Conservation (phyloP, 2,329 filamentous ascomycete genomes). For the Alternaria ethzedia region DNA sequence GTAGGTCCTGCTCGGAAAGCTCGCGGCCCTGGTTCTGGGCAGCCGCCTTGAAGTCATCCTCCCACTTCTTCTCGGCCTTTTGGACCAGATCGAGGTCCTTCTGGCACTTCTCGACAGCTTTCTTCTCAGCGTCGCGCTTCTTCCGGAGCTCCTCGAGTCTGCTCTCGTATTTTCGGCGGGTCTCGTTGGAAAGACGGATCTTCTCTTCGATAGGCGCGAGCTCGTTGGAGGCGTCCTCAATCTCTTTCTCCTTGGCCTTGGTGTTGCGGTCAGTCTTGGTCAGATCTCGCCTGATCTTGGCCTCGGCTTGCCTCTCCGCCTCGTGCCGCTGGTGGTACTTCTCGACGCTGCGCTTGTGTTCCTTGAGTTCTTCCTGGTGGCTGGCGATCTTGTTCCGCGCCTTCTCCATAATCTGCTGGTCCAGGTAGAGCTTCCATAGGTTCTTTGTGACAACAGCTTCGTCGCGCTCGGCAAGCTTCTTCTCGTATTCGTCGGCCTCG, state of each 20-base stretch:
- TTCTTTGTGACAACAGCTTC: slow-evolving; percentile 91
- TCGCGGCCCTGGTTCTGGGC: slow-evolving; percentile 87
- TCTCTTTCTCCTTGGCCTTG: slow-evolving; percentile 81
- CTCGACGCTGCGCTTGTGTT: slow-evolving; percentile 86
- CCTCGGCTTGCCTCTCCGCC: slow-evolving; percentile 81
- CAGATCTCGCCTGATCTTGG: slow-evolving; percentile 76
- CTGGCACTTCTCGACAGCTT: slow-evolving; percentile 73
- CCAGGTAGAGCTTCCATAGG: slow-evolving; percentile 95
- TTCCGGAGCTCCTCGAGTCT: slow-evolving; percentile 75
- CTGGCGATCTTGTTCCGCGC: slow-evolving; percentile 89
- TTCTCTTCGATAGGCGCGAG: slow-evolving; percentile 93
- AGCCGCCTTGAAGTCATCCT: slow-evolving; percentile 83
- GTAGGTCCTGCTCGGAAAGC: slow-evolving; percentile 82
- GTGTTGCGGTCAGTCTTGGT: slow-evolving; percentile 84
- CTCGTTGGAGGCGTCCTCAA: slow-evolving; percentile 84
- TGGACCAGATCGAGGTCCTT: slow-evolving; percentile 85
- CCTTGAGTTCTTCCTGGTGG: slow-evolving; percentile 93
- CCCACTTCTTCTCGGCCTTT: slow-evolving; percentile 87
- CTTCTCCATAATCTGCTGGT: slow-evolving; percentile 90
- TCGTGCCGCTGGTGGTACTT: slow-evolving; percentile 82
- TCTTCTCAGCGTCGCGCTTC: slow-evolving; percentile 75
- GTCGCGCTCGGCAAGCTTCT: slow-evolving; percentile 88
- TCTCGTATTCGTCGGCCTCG: slow-evolving; percentile 91
- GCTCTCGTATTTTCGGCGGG: slow-evolving; percentile 70
- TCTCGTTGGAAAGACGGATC: slow-evolving; percentile 73